Base-by-base conservation (phyloP, 2,329 filamentous ascomycete genomes). In the Colletotrichum gigasporum region DNA sequence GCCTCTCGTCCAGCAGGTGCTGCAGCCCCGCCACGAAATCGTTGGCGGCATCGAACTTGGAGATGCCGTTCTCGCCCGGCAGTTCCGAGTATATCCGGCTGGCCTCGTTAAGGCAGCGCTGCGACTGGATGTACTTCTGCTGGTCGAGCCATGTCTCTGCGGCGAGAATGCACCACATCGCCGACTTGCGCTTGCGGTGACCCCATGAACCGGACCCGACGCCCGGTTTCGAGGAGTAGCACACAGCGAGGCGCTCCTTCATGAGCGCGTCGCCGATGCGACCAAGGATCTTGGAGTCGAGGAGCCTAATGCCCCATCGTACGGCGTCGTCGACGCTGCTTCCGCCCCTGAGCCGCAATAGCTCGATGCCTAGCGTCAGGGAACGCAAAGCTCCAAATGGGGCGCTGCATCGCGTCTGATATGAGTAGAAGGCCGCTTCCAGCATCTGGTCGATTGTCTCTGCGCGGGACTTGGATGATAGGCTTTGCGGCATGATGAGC, bases 371-470 rank as follows among this genome's bases (percentile, higher is more conserved):
- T 0, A 98, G 80, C 0, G 90, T 80, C 8, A 97, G 82, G 66
- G 90, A 92, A 10, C 96, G 91, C 14, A 96, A 79, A 0, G 94
- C 92, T 55, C 93, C 91, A 72, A 94, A 95, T 0, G 92, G 88
- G 24, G 91, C 87, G 47, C 86, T 90, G 71, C 93, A 97, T 48
- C 95, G 88, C 14, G 93, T 95, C 52, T 93, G 87, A 75, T 98
- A 99, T 0, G 94, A 97, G 77, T 99, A 98, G 61, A 90, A 91
- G 0, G 95, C 93, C 3, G 92, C 91, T 72, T 98, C 95, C 11
- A 99, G 85, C 86, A 96, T 92, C 69, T 92, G 87, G 70, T 96
- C 93, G 37, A 97, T 86, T 5, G 88, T 90, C 71, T 98, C 96
- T 1, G 90, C 82, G 65, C 95, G 89, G 26, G 87, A 88, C 74